Evolutionary conservation across 176 grass and related monocot genomes (phyloP).

Genomic region (Oryza meyeriana): DNA sequence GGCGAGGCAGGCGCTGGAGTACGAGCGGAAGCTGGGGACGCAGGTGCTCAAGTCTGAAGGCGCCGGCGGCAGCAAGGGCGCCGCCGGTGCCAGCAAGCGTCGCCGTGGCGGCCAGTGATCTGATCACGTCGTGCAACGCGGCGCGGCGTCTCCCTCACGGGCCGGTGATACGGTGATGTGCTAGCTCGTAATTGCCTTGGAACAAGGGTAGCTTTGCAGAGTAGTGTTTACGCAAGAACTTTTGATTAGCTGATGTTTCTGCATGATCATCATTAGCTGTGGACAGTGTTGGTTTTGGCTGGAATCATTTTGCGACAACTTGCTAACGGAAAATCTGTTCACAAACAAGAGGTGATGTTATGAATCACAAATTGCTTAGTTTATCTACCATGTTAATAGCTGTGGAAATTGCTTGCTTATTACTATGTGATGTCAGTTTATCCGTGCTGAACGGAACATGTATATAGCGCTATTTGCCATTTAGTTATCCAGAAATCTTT

Average conservation of each 20-base stretch:
- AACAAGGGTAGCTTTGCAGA: no score
- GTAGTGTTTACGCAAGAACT: no score
- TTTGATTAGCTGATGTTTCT: no score
- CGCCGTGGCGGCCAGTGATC: constrained; percentile 31
- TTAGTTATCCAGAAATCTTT: background rate
- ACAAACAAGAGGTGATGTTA: background rate
- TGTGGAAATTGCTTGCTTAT: background rate
- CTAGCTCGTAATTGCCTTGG: no score
- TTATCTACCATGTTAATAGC: background rate
- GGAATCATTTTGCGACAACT: background rate
- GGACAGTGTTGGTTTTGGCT: background rate
- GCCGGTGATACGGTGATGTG: background rate
- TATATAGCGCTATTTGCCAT: background rate
- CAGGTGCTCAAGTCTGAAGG: constrained; percentile 31
- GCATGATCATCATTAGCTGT: background rate
- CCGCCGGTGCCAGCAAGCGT: constrained; percentile 1
- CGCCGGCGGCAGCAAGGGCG: background rate
- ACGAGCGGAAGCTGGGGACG: constrained; percentile 22
- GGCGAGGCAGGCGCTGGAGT: constrained; percentile 31
- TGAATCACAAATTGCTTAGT: background rate
- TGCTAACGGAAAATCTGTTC: background rate
- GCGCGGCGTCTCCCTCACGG: background rate
- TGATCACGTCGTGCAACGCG: background rate
- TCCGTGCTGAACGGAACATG: background rate
- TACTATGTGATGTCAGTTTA: background rate